A percentile compares a stretch with the other conserved stretches of the same genome.
Evolutionary conservation across 1,284 basidiomycete species (phyloP).

Genomic region (Naganishia liquefaciens): DNA sequence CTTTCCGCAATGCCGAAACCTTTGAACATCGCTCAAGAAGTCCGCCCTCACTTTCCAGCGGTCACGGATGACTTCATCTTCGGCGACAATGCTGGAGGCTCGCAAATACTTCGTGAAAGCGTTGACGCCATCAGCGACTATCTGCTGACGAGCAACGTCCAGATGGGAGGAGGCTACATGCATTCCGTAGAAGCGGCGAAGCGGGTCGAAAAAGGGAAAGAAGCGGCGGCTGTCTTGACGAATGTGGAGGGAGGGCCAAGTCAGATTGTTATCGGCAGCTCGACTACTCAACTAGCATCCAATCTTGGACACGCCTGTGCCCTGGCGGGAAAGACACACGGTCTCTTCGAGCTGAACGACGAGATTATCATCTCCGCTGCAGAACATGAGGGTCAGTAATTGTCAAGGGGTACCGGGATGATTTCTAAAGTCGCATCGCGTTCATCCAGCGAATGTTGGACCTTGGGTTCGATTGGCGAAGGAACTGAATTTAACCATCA

Average conservation of each 20-base stretch:
- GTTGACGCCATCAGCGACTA: conserved; percentile 66
- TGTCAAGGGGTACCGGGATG: too few species aligned
- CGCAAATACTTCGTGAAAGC: conserved; percentile 59
- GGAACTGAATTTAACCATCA: conserved; percentile 61
- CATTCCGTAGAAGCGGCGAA: conserved; percentile 13
- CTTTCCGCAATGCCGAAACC: conserved; percentile 3
- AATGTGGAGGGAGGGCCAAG: conserved; percentile 65
- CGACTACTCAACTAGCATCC: conserved; percentile 67
- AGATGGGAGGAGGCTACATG: conserved; percentile 58
- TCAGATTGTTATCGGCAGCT: conserved; percentile 64
- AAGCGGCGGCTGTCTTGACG: conserved; percentile 58
- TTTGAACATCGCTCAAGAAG: conserved; percentile 43
- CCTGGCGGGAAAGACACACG: conserved; percentile 1
- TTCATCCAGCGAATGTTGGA: conserved; percentile 65
- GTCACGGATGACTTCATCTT: conserved; percentile 64
- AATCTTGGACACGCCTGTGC: conserved; percentile 50
- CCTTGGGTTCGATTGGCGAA: conserved; percentile 73
- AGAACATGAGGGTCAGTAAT: conserved; percentile 69
- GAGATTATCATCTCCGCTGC: conserved; percentile 69
- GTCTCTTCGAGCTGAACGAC: conserved; percentile 51
- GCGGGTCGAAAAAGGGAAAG: conserved; percentile 54
- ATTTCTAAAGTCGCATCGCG: not conserved
- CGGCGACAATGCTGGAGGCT: conserved; percentile 77
- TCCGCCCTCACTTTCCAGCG: conserved; percentile 64
- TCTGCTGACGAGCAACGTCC: conserved; percentile 68